Evolutionary conservation across 768 basidiomycete species (phyloP), one percentile per base, ranked within the genome.

Genomic region (Kwoniella europaea): DNA sequence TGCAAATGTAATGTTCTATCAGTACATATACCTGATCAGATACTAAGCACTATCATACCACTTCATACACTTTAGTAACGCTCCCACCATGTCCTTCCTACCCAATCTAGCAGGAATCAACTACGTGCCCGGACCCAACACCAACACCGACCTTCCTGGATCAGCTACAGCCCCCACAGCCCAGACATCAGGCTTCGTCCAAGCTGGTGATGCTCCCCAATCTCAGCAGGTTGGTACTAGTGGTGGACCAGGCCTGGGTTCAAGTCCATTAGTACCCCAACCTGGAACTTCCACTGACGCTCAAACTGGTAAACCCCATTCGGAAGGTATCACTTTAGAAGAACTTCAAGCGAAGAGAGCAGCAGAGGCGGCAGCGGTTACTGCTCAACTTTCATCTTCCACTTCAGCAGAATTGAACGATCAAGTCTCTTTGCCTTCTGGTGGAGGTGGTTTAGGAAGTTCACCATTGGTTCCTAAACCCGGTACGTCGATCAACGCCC

Each of bases 381-480:
- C 65, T 22, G 50, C 52, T 16, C 41, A 55, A 43, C n/a, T 27
- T 44, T 55, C 24, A 16, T 56, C 42, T 18, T 44, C 44, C 24
- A 46, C 57, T n/a, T 50, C 57, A 1, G 63, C 58, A 60, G 56
- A 67, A 46, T 29, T 58, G 27, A 56, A 60, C 41, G 55, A 60
- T 50, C 57, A 50, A 52, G 57, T 29, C 22, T n/a, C 27, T 20
- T 35, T 35, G 35, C 44, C 29, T 50, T 16, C 42, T 10, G 79
- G 80, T 3, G 80, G 80, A 13, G 79, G 80, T 3, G 80, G 80
- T 7, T 63, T 81, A 12, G 75, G 67, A 9, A 71, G 76, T 5
- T 76, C 74, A 7, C 75, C 80, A 15, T 73, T 76, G 35, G 80
- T 81, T 16, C 80, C 80, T 52, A 69, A 62, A 24, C 71, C 80